phyloP scores from a whole-genome alignment of 371 early-diverging fungal genomes.

The Mucor ambiguus region DNA sequence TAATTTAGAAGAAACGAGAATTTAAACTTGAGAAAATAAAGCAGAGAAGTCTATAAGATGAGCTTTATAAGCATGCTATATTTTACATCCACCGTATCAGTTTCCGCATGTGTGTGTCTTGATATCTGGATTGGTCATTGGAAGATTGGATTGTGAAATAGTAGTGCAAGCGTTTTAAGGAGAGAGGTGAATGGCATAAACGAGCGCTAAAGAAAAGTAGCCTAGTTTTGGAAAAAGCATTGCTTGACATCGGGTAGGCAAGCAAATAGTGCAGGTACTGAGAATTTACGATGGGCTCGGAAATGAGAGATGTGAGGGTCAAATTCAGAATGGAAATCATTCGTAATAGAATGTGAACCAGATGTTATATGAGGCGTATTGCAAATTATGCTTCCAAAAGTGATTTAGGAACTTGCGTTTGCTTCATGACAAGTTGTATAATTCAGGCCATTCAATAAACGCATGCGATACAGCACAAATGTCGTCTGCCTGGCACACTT shows the following conservation, averaged over 20 bases:
- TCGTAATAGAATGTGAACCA: too few relatives aligned
- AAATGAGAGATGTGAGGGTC: neutral
- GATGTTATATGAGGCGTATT: too few relatives aligned
- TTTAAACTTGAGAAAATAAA: constrained; percentile 3
- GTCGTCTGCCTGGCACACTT: neutral
- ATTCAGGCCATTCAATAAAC: neutral
- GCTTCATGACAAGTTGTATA: too few relatives aligned
- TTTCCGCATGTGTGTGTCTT: neutral
- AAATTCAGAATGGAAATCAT: neutral
- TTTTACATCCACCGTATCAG: neutral
- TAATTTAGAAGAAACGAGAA: constrained; percentile 6
- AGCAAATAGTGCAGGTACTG: neutral
- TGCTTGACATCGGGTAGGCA: neutral
- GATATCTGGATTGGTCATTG: neutral
- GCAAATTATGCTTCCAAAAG: too few relatives aligned
- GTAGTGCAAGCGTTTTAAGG: neutral
- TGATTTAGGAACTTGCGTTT: too few relatives aligned
- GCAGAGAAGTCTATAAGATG: neutral
- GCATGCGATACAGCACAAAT: neutral
- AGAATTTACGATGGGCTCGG: neutral
- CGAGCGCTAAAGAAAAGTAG: neutral
- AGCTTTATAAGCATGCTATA: neutral
- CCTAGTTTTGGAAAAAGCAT: neutral
- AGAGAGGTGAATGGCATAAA: neutral
- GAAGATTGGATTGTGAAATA: neutral